Evolutionary conservation across 2,329 filamentous ascomycete genomes (phyloP).

Genomic region (Fusarium proliferatum): DNA sequence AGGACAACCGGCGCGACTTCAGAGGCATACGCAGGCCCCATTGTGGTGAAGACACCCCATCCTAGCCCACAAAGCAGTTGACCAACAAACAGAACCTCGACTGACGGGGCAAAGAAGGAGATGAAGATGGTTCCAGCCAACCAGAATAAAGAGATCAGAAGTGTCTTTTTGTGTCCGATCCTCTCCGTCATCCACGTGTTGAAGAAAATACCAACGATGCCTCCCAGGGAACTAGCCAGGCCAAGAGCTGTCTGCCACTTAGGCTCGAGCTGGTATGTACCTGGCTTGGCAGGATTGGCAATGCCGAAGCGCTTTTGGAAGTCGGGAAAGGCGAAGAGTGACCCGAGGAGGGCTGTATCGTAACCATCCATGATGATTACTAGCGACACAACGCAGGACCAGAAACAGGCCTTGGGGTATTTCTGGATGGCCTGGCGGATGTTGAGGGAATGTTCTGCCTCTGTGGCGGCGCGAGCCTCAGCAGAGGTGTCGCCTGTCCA

Average conservation of each 20-base stretch:
- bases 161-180: conserved; percentile 56
- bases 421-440: background rate
- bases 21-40: conserved; percentile 56
- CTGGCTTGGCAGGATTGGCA: background rate
- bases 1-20: conserved; percentile 56
- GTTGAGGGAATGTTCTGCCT: background rate
- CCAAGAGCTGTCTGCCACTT: conserved; percentile 14
- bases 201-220: conserved; percentile 31
- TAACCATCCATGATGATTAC: conserved; percentile 54
- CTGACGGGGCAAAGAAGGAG: conserved; percentile 48
- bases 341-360: conserved; percentile 44
- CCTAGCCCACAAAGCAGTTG: conserved; percentile 58
- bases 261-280: conserved; percentile 7
- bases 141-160: conserved; percentile 58
- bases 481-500: background rate
- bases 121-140: conserved; percentile 44
- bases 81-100: conserved; percentile 56
- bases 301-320: background rate
- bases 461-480: background rate
- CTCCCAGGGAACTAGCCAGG: conserved; percentile 11
- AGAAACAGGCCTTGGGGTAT: conserved; percentile 42
- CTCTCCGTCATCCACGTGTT: conserved; percentile 30
- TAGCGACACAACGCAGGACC: conserved; percentile 46
- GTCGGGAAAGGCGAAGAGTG: conserved; percentile 46
- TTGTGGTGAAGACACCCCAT: conserved; percentile 57